phyloP scores from a whole-genome alignment of 495 filamentous ascomycete species.

The Friedmanniomyces simplex region DNA sequence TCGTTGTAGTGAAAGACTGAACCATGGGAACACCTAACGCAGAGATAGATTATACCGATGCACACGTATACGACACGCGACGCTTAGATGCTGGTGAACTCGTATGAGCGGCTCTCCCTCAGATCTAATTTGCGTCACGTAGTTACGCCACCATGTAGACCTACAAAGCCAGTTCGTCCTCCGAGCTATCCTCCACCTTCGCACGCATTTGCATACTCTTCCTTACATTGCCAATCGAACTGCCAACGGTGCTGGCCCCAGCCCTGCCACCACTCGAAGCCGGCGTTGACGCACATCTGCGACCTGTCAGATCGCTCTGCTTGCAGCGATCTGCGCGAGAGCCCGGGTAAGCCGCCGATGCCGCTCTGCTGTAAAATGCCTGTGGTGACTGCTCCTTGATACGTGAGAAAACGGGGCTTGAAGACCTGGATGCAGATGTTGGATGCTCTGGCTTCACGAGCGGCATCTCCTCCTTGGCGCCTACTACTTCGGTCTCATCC shows the following conservation, averaged over 20 bases:
- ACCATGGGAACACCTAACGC: no score
- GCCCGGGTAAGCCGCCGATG: neutral
- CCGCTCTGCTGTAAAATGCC: neutral
- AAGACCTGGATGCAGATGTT: neutral
- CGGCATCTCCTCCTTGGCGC: neutral
- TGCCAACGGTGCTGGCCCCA: neutral
- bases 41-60: no score
- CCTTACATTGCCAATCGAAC: neutral
- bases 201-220: neutral
- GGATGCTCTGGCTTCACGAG: neutral
- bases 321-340: neutral
- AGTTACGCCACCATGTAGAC: no score
- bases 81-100: no score
- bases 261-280: neutral
- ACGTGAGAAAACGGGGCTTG: neutral
- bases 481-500: neutral
- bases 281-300: neutral
- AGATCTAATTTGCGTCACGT: no score
- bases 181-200: neutral
- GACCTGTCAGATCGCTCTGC: neutral
- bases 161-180: slow-evolving; percentile 4
- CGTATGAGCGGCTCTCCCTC: no score
- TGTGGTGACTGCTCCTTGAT: neutral
- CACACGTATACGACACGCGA: no score
- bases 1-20: no score